phyloP scores from a whole-genome alignment of 441 rosid species.

The Pelargonium fulgidum region DNA sequence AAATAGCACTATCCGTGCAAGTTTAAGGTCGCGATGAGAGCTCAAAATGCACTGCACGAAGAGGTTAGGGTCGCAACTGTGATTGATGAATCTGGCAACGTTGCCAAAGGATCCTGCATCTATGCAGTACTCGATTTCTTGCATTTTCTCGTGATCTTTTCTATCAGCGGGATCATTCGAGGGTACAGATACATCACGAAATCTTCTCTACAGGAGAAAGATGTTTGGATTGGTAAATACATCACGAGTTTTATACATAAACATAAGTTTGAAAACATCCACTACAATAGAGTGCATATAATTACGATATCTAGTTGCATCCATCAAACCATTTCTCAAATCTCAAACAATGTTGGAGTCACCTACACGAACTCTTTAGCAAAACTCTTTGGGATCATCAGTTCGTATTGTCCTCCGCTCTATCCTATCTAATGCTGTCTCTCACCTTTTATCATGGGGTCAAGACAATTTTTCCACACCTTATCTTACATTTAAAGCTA shows the following conservation, averaged over 20 bases:
- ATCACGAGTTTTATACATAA: too few species aligned
- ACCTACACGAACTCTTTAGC: too few species aligned
- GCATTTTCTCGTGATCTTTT: neutral
- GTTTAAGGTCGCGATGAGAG: conserved; percentile 26
- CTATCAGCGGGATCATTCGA: neutral
- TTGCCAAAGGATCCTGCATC: conserved; percentile 28
- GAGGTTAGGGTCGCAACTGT: conserved; percentile 27
- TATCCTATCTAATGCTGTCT: too few species aligned
- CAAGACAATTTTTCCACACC: too few species aligned
- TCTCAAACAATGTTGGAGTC: neutral
- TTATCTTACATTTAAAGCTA: too few species aligned
- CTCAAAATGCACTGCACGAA: conserved; percentile 26
- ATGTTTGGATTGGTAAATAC: neutral
- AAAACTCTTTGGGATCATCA: too few species aligned
- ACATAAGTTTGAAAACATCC: too few species aligned
- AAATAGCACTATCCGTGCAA: conserved; percentile 24
- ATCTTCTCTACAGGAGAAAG: conserved; percentile 2
- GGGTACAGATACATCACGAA: conserved; percentile 2
- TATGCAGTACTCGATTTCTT: conserved; percentile 25
- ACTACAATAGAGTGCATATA: too few species aligned
- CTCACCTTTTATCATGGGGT: too few species aligned
- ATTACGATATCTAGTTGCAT: too few species aligned
- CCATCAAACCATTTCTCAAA: conserved; percentile 8
- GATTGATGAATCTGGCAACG: conserved; percentile 26
- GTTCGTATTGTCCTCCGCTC: too few species aligned